Base-by-base conservation (phyloP, 129 eudicot genomes). In the Arctium lappa region DNA sequence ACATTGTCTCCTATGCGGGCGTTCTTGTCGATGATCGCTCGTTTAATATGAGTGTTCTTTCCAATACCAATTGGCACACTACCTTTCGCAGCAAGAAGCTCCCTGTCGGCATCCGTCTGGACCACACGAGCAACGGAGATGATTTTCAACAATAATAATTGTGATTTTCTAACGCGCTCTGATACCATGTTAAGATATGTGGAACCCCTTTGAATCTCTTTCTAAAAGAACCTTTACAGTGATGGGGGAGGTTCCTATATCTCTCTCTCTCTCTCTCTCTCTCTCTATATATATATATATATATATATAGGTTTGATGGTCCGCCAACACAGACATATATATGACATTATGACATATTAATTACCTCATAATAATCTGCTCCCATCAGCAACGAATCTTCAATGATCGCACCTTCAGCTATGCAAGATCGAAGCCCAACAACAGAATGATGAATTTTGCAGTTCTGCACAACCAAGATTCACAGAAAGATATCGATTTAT, bases 391-490 rank as follows among this genome's bases (percentile, higher is more conserved):
- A 83, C 0, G 97, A 73, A 82, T 95, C 98, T 85, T 95, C 98
- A 30, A 95, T 95, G 40, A 95, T 75, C 42, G 98, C 97, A 66
- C 98, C 98, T 80, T 91, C 97, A 22, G 98, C 92, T 73, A 95
- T 95, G 91, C 97, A 92, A 66, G 97, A 95, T 75, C 98, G 90
- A 70, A 95, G 97, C 13, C 98, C 98, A 34, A 95, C 94, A 82
- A 95, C 98, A 48, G 97, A 95, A 84, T 95, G 98, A 85, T 92
- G 94, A 88, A 95, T 95, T 88, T 92, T 95, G 85, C 98, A 92
- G 86, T 95, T 95, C 98, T 92, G 94, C 82, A 77, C 72, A 87
- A 46, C 68, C 75, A 77, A 36, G 73, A 84, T 74, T 27, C 72
- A 6, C 73, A 30, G 9, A 76, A 80, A 53, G 40, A 38, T 33